These are phyloP conservation scores for Avena insularis DNA, from an alignment of 176 grass and related monocot species.

Conservation along the genomic window DNA sequence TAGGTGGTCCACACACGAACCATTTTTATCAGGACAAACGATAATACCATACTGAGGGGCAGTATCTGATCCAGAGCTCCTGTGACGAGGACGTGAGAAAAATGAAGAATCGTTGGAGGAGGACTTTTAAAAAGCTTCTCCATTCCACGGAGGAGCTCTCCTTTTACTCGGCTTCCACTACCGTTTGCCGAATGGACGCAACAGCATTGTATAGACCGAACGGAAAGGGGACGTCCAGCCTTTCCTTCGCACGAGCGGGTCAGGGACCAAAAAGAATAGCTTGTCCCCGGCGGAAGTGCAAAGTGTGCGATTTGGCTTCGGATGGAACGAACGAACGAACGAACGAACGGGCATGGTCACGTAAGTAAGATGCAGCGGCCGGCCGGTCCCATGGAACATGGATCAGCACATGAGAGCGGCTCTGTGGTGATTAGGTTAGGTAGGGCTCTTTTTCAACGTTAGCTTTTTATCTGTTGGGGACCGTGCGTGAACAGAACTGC, in stretches of 20 bases:
- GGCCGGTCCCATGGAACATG: too few species aligned
- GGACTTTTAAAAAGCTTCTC: not conserved
- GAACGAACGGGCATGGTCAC: too few species aligned
- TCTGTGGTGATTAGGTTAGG: too few species aligned
- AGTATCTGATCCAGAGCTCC: not conserved
- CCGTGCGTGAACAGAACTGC: constrained; percentile 43
- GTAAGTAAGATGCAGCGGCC: too few species aligned
- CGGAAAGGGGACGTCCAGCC: not conserved
- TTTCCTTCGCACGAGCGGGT: constrained; percentile 42
- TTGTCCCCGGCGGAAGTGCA: too few species aligned
- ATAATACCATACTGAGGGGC: not conserved
- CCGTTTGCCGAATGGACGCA: not conserved
- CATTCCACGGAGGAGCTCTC: not conserved
- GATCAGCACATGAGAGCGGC: too few species aligned
- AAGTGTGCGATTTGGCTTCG: too few species aligned
- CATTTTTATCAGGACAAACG: not conserved
- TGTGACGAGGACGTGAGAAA: constrained; percentile 30
- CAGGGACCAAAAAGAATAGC: too few species aligned
- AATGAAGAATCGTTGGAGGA: not conserved
- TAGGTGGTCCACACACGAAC: not conserved
- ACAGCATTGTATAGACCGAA: not conserved
- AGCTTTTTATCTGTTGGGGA: not conserved
- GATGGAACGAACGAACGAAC: too few species aligned
- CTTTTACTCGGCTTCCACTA: constrained; percentile 54
- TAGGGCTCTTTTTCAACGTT: too few species aligned